Evolutionary conservation across 345 rosid genomes (phyloP), one percentile per base, ranked within the genome.

Genomic region (Mercurialis annua): DNA sequence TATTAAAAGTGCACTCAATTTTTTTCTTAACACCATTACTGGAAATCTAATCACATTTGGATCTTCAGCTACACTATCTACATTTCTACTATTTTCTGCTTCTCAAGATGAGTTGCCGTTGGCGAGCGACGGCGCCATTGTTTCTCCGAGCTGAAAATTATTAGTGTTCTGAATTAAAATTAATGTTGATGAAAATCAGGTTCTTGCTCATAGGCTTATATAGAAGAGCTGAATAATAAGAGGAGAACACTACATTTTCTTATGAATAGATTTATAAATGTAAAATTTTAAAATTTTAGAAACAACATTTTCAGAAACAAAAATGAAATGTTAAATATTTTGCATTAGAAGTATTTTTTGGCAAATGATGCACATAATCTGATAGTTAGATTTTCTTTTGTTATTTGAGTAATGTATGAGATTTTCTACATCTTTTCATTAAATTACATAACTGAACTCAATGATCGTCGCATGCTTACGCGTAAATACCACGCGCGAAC

Each of bases 1-100:
- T 34, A 68, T 60, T n/a, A 74, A n/a, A 48, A 68, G 77, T 9
- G 77, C 73, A 16, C 46, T 34, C 55, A 74, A 4, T 65, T 24
- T 38, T 55, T 68, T 62, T 60, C 61, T 64, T 46, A 57, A 18
- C 15, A 12, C 4, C 56, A 67, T 26, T 27, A 5, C 34, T 24
- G 31, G 60, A 11, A 49, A 30, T 31, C 23, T 55, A 6, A 27
- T 31, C 3, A 5, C 1, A 42, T 10, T 6, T n/a, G 4, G 14
- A 30, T 61, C 30, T 24, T 43, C 65, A 42, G 52, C 15, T 26
- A 21, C 17, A 12, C 65, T 14, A 34, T 34, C 40, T 10, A 8
- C 44, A 9, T 1, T n/a, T 40, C 44, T 40, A 40, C 44, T 14
- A 40, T 40, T 40, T 40, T 14, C 44, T 40, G 44, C 44, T 40